phyloP scores from a whole-genome alignment of 441 rosid species.

The Erodium trifolium region DNA sequence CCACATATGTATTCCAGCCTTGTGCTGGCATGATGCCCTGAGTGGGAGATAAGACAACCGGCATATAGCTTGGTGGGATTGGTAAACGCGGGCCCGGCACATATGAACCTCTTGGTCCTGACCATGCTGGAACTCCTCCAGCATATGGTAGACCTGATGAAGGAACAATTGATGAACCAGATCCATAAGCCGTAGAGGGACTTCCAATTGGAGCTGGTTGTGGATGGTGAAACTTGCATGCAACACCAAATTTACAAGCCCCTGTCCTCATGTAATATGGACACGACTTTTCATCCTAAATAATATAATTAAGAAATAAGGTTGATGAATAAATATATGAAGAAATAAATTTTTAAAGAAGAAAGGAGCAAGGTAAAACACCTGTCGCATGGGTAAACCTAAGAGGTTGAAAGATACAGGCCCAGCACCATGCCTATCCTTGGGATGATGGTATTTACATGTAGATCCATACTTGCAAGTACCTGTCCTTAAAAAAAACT shows the following conservation, averaged over 20 bases:
- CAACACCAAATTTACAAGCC: constrained; percentile 27
- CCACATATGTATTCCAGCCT: constrained; percentile 66
- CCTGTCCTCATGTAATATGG: constrained; percentile 64
- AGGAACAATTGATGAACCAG: constrained; percentile 36
- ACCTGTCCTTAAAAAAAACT: constrained; percentile 8
- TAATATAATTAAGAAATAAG: too few relatives aligned
- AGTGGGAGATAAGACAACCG: constrained; percentile 55
- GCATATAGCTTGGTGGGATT: constrained; percentile 45
- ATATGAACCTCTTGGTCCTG: constrained; percentile 46
- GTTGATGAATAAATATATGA: not conserved
- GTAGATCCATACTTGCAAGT: too few relatives aligned
- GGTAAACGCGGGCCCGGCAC: constrained; percentile 44
- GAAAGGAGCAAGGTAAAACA: constrained; percentile 14
- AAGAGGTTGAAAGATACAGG: too few relatives aligned
- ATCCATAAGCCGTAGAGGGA: constrained; percentile 27
- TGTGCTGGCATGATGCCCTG: constrained; percentile 49
- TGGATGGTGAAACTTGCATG: constrained; percentile 63
- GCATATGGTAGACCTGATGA: constrained; percentile 39
- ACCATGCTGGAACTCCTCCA: constrained; percentile 47
- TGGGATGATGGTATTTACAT: too few relatives aligned
- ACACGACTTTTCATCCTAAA: constrained; percentile 63
- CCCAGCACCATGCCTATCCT: too few relatives aligned
- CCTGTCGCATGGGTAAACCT: constrained; percentile 38
- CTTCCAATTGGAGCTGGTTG: constrained; percentile 41
- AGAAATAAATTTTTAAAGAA: not conserved